Conservation (phyloP, 805 yeast species). For the Brettanomyces bruxellensis region DNA sequence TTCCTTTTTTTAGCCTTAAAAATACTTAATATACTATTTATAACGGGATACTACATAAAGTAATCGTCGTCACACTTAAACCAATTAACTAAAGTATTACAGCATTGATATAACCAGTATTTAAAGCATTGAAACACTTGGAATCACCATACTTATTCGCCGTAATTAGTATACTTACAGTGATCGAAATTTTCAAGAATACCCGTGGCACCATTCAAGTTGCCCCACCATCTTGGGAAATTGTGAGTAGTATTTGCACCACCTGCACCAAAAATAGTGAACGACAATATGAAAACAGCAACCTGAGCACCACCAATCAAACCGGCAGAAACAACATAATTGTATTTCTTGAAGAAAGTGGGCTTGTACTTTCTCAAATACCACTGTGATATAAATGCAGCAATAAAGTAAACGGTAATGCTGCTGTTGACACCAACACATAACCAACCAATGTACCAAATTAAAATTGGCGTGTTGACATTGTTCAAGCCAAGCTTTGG, state of each 20-base stretch:
- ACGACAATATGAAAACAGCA: conserved; percentile 23
- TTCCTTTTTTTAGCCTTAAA: too few species aligned
- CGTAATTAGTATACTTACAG: conserved; percentile 1
- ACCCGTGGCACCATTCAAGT: conserved; percentile 5
- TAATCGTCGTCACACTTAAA: too few species aligned
- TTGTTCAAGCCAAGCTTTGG: conserved; percentile 22
- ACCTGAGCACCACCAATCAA: conserved; percentile 37
- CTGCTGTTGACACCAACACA: conserved; percentile 26
- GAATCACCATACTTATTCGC: not conserved
- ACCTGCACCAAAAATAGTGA: conserved; percentile 25
- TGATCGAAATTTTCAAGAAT: conserved; percentile 1
- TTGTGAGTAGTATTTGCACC: conserved; percentile 16
- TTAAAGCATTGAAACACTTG: too few species aligned
- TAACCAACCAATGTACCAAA: conserved; percentile 26
- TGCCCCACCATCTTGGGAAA: conserved; percentile 29
- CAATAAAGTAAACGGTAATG: conserved; percentile 21
- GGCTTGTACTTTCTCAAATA: conserved; percentile 20
- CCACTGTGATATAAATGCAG: conserved; percentile 18
- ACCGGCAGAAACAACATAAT: conserved; percentile 41
- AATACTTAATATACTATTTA: too few species aligned
- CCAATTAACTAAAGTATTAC: too few species aligned
- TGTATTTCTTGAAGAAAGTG: conserved; percentile 31
- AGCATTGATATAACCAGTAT: too few species aligned
- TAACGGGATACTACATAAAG: too few species aligned
- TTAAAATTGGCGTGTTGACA: conserved; percentile 19